Base-by-base conservation (phyloP, 495 filamentous ascomycete species). In the Xylaria flabelliformis region DNA sequence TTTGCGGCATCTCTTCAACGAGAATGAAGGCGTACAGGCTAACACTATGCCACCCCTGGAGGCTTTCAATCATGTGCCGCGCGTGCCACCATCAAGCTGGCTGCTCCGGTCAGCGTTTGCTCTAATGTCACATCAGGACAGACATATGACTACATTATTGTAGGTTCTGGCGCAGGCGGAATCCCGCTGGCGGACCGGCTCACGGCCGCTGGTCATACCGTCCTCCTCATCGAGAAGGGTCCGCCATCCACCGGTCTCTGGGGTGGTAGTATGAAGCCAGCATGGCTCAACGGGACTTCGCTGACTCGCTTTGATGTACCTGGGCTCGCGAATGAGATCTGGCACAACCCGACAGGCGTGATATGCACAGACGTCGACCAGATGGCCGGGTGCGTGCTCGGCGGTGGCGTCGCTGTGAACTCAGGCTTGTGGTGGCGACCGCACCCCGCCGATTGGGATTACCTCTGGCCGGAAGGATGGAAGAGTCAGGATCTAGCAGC, bases 281-380 rank as follows among this genome's bases (percentile, higher is more conserved):
- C 83, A 29, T 89, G 90, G 83, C 83, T 91, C 32, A 80, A 80
- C 46, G 88, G 88, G 29, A 85, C 88, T 42, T 85, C 85, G 24
- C 79, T 93, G 51, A 92, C 90, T 15, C 83, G 88, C 21, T 90
- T 91, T 75, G 91, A 93, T 76, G 84, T 92, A n/a, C 91, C 91
- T 15, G 91, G 90, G 68, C 83, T 92, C 61, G 89, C 86, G 76
- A 90, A 86, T 72, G 83, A 87, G 72, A 88, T 88, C 72, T 90
- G 84, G 84, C 80, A 79, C 64, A 82, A 85, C 71, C 86, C 84
- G 56, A 80, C 76, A 62, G 89, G 82, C 72, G 86, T 88, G 74
- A 80, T 85, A 42, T 91, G 90, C 74, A 83, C 85, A 2, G 88
- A 92, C 74, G 86, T 87, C 12, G 86, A 84, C 62, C 87, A 88